Base-by-base conservation (phyloP, 169 alveolate species). In the Cryptosporidium tyzzeri region DNA sequence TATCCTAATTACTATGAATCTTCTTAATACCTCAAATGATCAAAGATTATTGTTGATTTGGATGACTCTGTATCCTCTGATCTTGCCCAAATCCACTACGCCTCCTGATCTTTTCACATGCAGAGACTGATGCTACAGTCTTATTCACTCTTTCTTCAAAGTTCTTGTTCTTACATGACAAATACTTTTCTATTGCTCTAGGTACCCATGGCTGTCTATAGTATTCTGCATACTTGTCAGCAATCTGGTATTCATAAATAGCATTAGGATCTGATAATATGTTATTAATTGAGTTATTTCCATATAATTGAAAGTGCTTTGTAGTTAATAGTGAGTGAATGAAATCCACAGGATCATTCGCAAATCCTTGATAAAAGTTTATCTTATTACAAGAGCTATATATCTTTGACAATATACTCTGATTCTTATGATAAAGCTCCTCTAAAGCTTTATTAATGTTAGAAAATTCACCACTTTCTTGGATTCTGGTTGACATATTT, bases 151-250 rank as follows among this genome's bases (percentile, higher is more conserved):
- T 50, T 14, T 80, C 89, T 29, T 80, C 89, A 62, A 80, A 80
- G 51, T 45, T 80, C 39, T 29, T 80, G 21, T 80, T 65, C n/a
- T 39, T 80, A n/a, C 58, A 59, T 9, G 75, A 80, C 9, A 80
- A 41, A 33, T 80, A 80, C 39, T 80, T 80, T 80, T 80, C 75
- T 61, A 80, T 65, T 18, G 89, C 89, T 50, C 45, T 80, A 59
- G 89, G 89, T 23, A 80, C 89, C 89, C 89, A 80, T 12, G 89
- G 89, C 33, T 80, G 89, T 26, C 89, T 80, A 21, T 80, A 80
- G 48, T 80, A 80, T 23, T 80, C 89, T 12, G 80, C 75, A 80
- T 80, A 80, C 39, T 80, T 80, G 1, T 80, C 89, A 45, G 89
- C 89, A 44, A 80, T 62, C 44, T 80, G 89, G 26, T 80, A 80